Base-by-base conservation (phyloP, 345 rosid genomes). In the Litchi chinensis region DNA sequence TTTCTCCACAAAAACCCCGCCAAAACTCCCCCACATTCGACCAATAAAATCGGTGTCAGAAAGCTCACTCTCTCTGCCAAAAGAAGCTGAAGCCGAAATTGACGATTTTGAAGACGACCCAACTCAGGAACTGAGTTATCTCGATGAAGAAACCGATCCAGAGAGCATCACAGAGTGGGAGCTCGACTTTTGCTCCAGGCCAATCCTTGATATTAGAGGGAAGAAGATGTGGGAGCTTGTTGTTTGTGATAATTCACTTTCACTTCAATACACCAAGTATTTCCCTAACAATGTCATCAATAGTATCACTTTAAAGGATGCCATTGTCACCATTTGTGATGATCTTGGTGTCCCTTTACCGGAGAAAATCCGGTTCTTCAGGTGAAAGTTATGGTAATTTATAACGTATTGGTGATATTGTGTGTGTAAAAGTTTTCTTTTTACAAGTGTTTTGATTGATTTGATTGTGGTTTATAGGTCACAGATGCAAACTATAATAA, bases 171-270 rank as follows among this genome's bases (percentile, higher is more conserved):
- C 87, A 6, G 98, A 91, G 79, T 95, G 98, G 98, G 95, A 93
- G 79, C 70, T 95, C 83, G 98, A 93, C 82, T 95, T 95, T 72
- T 95, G 98, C 86, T 95, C 98, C 8, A 90, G 98, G 75, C 98
- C 98, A 10, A 95, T 95, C 40, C 91, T 93, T 40, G 99, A 95
- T 72, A 82, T 86, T 12, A 88, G 99, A 75, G 97, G 99, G 74
- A 95, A 95, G 84, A 95, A 92, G 85, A 74, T 91, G 65, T 95
- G 99, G 98, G 99, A 95, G 87, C 95, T 95, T 69, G 91, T 93
- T 76, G 98, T 90, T 52, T 93, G 98, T 73, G 99, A 95, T 83
- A 82, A 79, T 73, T 95, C 99, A 5, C 90, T 93, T 69, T 91
- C 98, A 0, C 95, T 95, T 83, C 99, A 93, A 72, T 88, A 84